Base-by-base conservation (phyloP, 768 basidiomycete genomes). In the Sporobolomyces roseus region DNA sequence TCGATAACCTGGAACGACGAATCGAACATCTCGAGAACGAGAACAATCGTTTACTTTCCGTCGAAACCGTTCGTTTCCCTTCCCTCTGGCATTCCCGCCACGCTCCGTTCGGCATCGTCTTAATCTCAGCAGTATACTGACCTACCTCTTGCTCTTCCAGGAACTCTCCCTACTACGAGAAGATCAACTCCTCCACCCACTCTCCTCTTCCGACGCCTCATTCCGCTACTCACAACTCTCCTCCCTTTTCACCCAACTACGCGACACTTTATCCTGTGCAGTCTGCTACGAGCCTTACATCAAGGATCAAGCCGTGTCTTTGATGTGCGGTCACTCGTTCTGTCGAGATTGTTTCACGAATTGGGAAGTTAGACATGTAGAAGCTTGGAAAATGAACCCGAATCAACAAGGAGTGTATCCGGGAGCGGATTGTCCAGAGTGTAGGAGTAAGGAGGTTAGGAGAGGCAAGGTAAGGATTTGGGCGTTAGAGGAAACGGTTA, bases 281-380 rank as follows among this genome's bases (percentile, higher is more conserved):
- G 60, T 70, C 19, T 70, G 68, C 38, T 70, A 70, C 46, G 63
- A 64, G 32, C 63, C 68, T 4, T 61, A 54, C 53, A 25, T 13
- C 9, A 16, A 21, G 13, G 43, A 38, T 30, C 19, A 65, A 50
- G 59, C 54, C 6, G 33, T 51, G 16, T 54, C 43, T 1, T 35
- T 65, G 19, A n/a, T 35, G 13, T 70, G 68, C 27, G 68, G 68
- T 3, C 68, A 70, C 29, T 55, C 68, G 27, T 70, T 70, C 53
- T 70, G 68, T 51, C 59, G 13, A 36, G 21, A 2, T 35, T 29
- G 65, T 49, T 61, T 59, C 48, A 14, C 21, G 13, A 27, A n/a
- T 23, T 70, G 68, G 68, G 68, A 70, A 41, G 3, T 19, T 8
- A 16, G 49, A 3, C 52, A 55, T 25, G 23, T 61, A 23, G 68